These are phyloP conservation scores for Gossypium herbaceum DNA, from an alignment of 345 rosid species.

Conservation along the genomic window DNA sequence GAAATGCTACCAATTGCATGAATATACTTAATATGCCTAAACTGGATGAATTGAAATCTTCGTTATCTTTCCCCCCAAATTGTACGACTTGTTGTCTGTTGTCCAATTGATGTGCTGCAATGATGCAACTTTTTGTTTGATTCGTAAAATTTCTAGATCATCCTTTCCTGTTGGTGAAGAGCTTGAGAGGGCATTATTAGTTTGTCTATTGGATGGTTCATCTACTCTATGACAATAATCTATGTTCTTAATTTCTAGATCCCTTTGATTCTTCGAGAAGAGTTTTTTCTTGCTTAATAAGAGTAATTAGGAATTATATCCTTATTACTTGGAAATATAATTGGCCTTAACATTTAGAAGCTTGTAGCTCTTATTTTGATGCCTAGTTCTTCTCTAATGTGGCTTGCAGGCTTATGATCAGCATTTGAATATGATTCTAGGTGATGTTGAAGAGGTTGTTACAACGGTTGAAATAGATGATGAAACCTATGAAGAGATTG, in stretches of 20 bases:
- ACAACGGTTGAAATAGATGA: slow-evolving; percentile 97
- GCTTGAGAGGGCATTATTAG: not conserved
- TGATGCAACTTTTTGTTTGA: not conserved
- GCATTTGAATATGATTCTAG: slow-evolving; percentile 98
- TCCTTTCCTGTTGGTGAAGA: not conserved
- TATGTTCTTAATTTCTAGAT: not conserved
- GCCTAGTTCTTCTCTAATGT: not conserved
- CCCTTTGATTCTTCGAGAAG: not conserved
- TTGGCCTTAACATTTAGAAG: not conserved
- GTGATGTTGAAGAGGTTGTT: slow-evolving; percentile 95
- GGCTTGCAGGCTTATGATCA: slow-evolving; percentile 89
- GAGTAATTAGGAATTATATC: not conserved
- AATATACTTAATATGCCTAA: not conserved
- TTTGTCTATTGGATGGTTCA: not conserved
- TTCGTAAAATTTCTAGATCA: not conserved
- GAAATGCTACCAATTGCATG: not conserved
- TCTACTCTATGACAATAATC: no score
- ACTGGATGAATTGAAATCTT: not conserved
- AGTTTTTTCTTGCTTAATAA: not conserved
- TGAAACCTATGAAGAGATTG: slow-evolving; percentile 98
- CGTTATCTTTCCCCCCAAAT: not conserved
- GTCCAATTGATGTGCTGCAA: not conserved
- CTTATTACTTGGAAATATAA: not conserved
- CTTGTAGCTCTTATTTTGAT: slow-evolving; percentile 10
- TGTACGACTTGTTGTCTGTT: not conserved